Evolutionary conservation across 208 protist genomes (phyloP).

Genomic region (Trichomonas gallinae): DNA sequence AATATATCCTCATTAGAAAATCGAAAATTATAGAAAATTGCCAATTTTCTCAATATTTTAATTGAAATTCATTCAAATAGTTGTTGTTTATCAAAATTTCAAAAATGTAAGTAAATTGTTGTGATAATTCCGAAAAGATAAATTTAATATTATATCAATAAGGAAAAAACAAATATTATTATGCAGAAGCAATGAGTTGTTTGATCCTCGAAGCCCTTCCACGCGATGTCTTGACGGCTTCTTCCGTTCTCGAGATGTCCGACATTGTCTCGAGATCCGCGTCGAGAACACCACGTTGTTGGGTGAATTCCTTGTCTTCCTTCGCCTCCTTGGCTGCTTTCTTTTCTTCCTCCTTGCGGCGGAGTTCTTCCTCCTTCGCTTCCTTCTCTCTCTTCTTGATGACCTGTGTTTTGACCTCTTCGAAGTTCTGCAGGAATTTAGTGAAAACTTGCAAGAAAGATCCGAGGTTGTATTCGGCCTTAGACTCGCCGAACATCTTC

Average conservation of each 20-base stretch:
- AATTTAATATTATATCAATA: too few relatives aligned
- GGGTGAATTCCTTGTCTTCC: not conserved
- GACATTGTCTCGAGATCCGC: not conserved
- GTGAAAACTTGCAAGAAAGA: not conserved
- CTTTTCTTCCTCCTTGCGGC: not conserved
- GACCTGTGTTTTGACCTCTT: not conserved
- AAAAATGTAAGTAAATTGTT: too few relatives aligned
- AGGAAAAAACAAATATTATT: too few relatives aligned
- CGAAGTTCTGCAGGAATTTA: not conserved
- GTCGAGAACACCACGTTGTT: not conserved
- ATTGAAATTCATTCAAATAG: too few relatives aligned
- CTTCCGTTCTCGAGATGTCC: not conserved
- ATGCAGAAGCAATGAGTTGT: not conserved
- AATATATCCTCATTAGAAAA: too few relatives aligned
- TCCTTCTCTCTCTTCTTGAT: not conserved
- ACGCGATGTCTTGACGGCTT: not conserved
- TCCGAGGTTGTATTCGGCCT: not conserved
- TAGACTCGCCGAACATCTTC: not conserved
- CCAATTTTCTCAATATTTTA: too few relatives aligned
- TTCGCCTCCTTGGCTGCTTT: not conserved
- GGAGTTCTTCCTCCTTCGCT: not conserved
- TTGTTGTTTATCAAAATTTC: too few relatives aligned
- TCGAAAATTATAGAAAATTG: too few relatives aligned
- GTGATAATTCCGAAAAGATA: too few relatives aligned
- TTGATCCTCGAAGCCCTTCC: not conserved